A percentile compares a stretch with the other conserved stretches of the same genome.
These are phyloP conservation scores for Cicer chorassanicum DNA, from an alignment of 306 rosid genomes.

Conservation along the genomic window DNA sequence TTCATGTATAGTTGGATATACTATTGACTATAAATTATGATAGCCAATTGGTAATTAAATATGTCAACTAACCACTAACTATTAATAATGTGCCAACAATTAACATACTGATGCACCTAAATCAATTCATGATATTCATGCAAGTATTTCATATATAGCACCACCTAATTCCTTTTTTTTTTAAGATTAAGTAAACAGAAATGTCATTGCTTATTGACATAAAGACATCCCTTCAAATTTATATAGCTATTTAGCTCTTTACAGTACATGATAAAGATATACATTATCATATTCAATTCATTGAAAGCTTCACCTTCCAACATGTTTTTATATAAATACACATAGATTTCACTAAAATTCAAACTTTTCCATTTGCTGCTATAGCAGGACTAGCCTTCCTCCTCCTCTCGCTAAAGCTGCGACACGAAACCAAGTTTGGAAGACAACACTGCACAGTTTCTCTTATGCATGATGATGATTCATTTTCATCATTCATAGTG, in stretches of 20 bases:
- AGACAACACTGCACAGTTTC: constrained; percentile 71
- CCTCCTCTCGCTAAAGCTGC: constrained; percentile 74
- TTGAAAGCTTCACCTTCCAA: constrained; percentile 30
- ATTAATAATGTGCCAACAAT: background rate
- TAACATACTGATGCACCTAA: background rate
- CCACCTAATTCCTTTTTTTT: background rate
- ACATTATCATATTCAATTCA: constrained; percentile 45
- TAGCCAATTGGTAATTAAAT: background rate
- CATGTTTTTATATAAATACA: constrained; percentile 1
- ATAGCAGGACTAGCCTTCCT: constrained; percentile 70
- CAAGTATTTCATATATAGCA: background rate
- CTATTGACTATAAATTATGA: background rate
- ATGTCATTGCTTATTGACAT: constrained; percentile 37
- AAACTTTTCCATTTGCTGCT: constrained; percentile 58
- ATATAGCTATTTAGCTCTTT: constrained; percentile 46
- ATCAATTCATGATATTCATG: background rate
- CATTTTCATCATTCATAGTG: constrained; percentile 53
- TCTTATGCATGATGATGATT: constrained; percentile 21
- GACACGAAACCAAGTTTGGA: constrained; percentile 75
- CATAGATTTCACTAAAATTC: constrained; percentile 26
- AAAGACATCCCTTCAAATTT: constrained; percentile 39
- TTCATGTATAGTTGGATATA: background rate
- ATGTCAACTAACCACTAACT: background rate
- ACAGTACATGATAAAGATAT: constrained; percentile 48
- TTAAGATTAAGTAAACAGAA: background rate